Evolutionary conservation across 129 eudicot species (phyloP).

Genomic region (Escallonia rubra): DNA sequence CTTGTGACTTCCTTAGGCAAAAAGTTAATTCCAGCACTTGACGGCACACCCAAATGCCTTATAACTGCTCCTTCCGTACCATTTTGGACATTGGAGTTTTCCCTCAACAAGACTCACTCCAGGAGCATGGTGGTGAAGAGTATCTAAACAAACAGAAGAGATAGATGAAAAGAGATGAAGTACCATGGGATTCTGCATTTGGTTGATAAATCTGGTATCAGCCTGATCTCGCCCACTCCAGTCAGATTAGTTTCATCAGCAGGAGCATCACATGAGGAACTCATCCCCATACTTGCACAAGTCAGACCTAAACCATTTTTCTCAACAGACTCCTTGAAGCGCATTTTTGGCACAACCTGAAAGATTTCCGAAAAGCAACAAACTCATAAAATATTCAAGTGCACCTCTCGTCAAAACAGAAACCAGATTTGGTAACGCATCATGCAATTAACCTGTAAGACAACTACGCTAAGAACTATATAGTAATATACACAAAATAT

Average conservation of each 20-base stretch:
- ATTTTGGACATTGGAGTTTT: background rate
- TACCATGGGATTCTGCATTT: slow-evolving; percentile 88
- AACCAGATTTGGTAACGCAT: background rate
- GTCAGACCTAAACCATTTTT: slow-evolving; percentile 84
- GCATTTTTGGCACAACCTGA: slow-evolving; percentile 74
- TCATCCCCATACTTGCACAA: slow-evolving; percentile 81
- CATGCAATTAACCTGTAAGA: too few species aligned
- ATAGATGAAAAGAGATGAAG: background rate
- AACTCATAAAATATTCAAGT: too few species aligned
- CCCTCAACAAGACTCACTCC: background rate
- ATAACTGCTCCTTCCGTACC: background rate
- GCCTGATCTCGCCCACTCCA: slow-evolving; percentile 88
- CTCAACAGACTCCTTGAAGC: slow-evolving; percentile 56
- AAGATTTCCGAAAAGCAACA: background rate
- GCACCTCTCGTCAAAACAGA: too few species aligned
- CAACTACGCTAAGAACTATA: too few species aligned
- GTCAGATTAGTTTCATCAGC: slow-evolving; percentile 75
- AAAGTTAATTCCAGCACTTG: too few species aligned
- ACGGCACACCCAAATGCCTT: background rate
- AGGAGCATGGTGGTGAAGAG: too few species aligned
- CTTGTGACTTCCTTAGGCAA: too few species aligned
- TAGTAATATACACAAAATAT: too few species aligned
- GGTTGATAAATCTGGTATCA: slow-evolving; percentile 87
- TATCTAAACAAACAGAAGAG: background rate
- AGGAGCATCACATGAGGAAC: slow-evolving; percentile 62